phyloP scores from a whole-genome alignment of 1,139 yeast species.

The Taiozyma onychis region DNA sequence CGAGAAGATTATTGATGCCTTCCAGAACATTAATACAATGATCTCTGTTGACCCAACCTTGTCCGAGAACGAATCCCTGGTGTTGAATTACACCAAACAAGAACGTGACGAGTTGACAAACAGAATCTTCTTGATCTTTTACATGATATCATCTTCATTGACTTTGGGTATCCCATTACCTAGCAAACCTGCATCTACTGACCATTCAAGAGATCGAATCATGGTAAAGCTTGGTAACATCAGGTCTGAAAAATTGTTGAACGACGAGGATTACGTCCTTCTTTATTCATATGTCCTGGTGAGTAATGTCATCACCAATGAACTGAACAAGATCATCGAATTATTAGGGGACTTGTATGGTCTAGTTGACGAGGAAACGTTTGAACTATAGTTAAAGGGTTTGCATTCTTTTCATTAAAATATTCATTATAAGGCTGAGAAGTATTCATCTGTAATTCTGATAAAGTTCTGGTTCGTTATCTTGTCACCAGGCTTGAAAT shows the following conservation, averaged over 20 bases:
- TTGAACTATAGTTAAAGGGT: slow-evolving; percentile 6
- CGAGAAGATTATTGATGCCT: slow-evolving; percentile 65
- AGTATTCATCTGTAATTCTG: slow-evolving; percentile 36
- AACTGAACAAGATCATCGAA: slow-evolving; percentile 51
- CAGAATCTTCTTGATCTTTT: slow-evolving; percentile 65
- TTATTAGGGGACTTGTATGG: slow-evolving; percentile 58
- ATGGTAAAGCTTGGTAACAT: slow-evolving; percentile 56
- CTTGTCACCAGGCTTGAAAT: slow-evolving; percentile 37
- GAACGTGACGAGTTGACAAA: slow-evolving; percentile 70
- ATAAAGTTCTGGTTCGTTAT: slow-evolving; percentile 43
- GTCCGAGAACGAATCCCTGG: slow-evolving; percentile 48
- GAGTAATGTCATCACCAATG: slow-evolving; percentile 60
- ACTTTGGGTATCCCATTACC: slow-evolving; percentile 74
- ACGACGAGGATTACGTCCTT: slow-evolving; percentile 62
- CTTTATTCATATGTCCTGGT: slow-evolving; percentile 72
- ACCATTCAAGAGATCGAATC: slow-evolving; percentile 68
- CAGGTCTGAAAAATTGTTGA: slow-evolving; percentile 29
- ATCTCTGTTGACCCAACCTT: slow-evolving; percentile 56
- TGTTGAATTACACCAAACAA: slow-evolving; percentile 46
- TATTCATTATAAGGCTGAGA: slow-evolving; percentile 12
- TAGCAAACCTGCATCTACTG: slow-evolving; percentile 70
- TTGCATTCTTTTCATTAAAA: not conserved
- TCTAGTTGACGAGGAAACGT: slow-evolving; percentile 38
- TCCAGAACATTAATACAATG: slow-evolving; percentile 64
- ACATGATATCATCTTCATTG: slow-evolving; percentile 75